Base-by-base conservation (phyloP, 805 yeast genomes). In the Phaffomyces thermotolerans region DNA sequence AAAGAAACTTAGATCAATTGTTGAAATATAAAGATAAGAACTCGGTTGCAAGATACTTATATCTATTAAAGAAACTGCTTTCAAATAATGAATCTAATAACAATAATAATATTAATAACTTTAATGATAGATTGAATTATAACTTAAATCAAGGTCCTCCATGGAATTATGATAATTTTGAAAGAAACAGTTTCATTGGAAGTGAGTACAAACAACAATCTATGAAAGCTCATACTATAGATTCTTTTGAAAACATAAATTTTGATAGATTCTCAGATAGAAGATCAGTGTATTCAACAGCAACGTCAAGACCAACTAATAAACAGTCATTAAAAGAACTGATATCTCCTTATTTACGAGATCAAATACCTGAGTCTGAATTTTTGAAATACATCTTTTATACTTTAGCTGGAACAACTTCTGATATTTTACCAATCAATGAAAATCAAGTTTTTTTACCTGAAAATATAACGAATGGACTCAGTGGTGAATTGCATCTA, bases 321-420 rank as follows among this genome's bases (percentile, higher is more conserved):
- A 35, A 36, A 4, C 51, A 52, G 17, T 56, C 67, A 5, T 50
- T 66, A 23, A 53, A 59, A 18, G 60, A 62, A 9, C 42, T 63
- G 15, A 46, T 64, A 10, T 49, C 51, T 1, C 66, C 67, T 8
- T 69, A 67, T 47, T 63, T 63, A 48, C 56, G 59, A 17, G 57
- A 58, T 8, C 59, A 64, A 29, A 43, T 69, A 3, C 48, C 65
- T 5, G 77, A 72, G 34, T 52, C 53, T 6, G 72, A 67, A 3
- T 68, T 81, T 4, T 42, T 78, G 37, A 62, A 66, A 34, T 69
- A 67, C 49, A 62, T 81, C 4, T 68, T 76, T 7, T 82, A 72
- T 49, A 70, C 83, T 0, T 55, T 83, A 37, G 56, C 75, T n/a
- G 89, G 87, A 0, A 69, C 79, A 3, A 81, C 81, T 25, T 77